Conservation (phyloP, 2,329 filamentous ascomycete genomes). For the Coleophoma crateriformis region DNA sequence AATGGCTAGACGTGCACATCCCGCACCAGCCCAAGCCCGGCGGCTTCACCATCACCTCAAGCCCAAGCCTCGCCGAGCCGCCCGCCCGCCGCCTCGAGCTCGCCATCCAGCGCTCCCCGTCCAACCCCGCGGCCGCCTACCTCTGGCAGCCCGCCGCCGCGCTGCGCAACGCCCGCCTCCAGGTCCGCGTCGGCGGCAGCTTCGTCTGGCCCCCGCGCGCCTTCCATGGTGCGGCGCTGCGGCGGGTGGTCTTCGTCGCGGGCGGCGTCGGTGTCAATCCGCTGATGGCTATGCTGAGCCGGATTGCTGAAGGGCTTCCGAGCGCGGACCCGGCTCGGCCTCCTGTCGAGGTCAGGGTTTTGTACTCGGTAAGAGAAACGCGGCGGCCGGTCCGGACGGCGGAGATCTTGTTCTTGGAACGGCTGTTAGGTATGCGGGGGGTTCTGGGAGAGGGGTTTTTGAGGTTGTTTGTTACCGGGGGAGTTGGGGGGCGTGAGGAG, state of each 20-base stretch:
- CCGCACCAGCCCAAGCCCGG: slow-evolving; percentile 66
- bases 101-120: neutral
- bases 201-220: slow-evolving; percentile 70
- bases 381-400: slow-evolving; percentile 14
- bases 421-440: slow-evolving; percentile 25
- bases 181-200: slow-evolving; percentile 28
- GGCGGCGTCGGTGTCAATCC: slow-evolving; percentile 29
- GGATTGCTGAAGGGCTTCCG: slow-evolving; percentile 3
- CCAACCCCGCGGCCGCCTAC: neutral
- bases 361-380: slow-evolving; percentile 24
- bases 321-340: neutral
- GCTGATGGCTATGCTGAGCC: slow-evolving; percentile 23
- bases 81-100: slow-evolving; percentile 36
- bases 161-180: neutral
- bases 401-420: slow-evolving; percentile 45
- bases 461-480: neutral
- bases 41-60: slow-evolving; percentile 83
- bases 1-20: slow-evolving; percentile 83
- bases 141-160: neutral
- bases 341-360: slow-evolving; percentile 12
- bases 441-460: neutral
- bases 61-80: slow-evolving; percentile 72
- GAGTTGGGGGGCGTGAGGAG: neutral
- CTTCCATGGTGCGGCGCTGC: slow-evolving; percentile 32
- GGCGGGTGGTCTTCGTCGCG: slow-evolving; percentile 61